Conservation (phyloP, 2,329 filamentous ascomycete species). For the Aspergillus luchuensis region DNA sequence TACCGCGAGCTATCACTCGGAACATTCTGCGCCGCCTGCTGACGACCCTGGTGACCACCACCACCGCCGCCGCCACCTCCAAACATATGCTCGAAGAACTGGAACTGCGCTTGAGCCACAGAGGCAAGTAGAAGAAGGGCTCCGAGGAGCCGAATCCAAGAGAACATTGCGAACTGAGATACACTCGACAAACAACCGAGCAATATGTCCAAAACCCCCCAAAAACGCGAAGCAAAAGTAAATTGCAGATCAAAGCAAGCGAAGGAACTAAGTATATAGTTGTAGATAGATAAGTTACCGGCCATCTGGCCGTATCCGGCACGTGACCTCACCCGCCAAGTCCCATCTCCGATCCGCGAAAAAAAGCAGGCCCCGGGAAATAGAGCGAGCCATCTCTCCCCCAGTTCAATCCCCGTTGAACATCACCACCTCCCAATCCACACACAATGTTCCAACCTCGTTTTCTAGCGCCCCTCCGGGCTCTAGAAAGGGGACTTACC, state of each 20-base stretch:
- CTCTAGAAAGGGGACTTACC: conserved; percentile 39
- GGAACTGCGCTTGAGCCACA: conserved; percentile 74
- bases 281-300: neutral
- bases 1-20: conserved; percentile 84
- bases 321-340: conserved; percentile 32
- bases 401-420: conserved; percentile 12
- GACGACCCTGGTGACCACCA: conserved; percentile 55
- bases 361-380: conserved; percentile 25
- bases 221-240: neutral
- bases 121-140: conserved; percentile 62
- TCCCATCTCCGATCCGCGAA: conserved; percentile 21
- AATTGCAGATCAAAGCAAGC: too few species aligned
- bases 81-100: conserved; percentile 99
- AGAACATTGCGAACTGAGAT: conserved; percentile 25
- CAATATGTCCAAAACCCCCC: neutral
- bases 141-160: conserved; percentile 32
- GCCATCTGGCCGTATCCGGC: conserved; percentile 6
- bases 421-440: conserved; percentile 12
- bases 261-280: neutral
- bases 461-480: conserved; percentile 42
- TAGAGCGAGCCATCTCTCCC: conserved; percentile 10
- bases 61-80: conserved; percentile 53
- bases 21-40: conserved; percentile 69
- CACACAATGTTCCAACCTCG: conserved; percentile 46
- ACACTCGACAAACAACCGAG: conserved; percentile 10